Conservation (phyloP, 768 basidiomycete species). For the Tylopilus balloui region DNA sequence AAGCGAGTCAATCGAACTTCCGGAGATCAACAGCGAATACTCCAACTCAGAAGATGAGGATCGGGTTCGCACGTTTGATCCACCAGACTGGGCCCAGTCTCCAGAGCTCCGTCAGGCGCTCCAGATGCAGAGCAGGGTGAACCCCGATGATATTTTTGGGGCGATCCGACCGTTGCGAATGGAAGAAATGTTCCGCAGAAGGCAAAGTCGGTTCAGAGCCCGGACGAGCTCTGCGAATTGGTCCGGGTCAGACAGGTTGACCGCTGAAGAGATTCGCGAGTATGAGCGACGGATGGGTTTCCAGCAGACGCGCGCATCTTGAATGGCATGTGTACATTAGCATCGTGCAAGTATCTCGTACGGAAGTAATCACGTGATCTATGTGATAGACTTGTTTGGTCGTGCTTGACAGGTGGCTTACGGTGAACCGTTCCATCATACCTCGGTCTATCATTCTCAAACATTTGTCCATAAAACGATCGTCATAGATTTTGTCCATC, state of each 20-base stretch:
- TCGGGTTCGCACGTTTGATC: slow-evolving; percentile 63
- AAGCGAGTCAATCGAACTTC: slow-evolving; percentile 84
- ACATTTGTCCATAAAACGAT: slow-evolving; percentile 32
- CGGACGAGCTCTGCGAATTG: slow-evolving; percentile 95
- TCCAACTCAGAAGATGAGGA: slow-evolving; percentile 94
- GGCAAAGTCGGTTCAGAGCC: slow-evolving; percentile 78
- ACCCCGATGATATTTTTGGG: slow-evolving; percentile 91
- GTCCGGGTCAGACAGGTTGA: slow-evolving; percentile 87
- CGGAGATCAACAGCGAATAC: slow-evolving; percentile 95
- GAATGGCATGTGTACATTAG: slow-evolving; percentile 8
- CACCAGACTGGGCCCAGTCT: slow-evolving; percentile 89
- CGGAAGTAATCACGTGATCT: slow-evolving; percentile 13
- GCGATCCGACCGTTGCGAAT: slow-evolving; percentile 79
- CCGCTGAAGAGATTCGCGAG: slow-evolving; percentile 76
- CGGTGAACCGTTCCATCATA: slow-evolving; percentile 21
- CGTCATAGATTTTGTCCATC: slow-evolving; percentile 26
- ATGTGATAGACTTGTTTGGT: slow-evolving; percentile 21
- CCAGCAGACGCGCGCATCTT: slow-evolving; percentile 31
- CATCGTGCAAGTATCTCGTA: background rate
- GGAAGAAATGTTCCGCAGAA: slow-evolving; percentile 87
- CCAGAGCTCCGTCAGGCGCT: slow-evolving; percentile 79
- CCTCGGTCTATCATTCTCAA: slow-evolving; percentile 23
- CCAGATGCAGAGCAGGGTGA: slow-evolving; percentile 77
- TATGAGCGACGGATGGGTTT: slow-evolving; percentile 93
- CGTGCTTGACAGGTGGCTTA: slow-evolving; percentile 19